These are phyloP conservation scores for Lupinus albus DNA, from an alignment of 306 rosid species.

Conservation along the genomic window DNA sequence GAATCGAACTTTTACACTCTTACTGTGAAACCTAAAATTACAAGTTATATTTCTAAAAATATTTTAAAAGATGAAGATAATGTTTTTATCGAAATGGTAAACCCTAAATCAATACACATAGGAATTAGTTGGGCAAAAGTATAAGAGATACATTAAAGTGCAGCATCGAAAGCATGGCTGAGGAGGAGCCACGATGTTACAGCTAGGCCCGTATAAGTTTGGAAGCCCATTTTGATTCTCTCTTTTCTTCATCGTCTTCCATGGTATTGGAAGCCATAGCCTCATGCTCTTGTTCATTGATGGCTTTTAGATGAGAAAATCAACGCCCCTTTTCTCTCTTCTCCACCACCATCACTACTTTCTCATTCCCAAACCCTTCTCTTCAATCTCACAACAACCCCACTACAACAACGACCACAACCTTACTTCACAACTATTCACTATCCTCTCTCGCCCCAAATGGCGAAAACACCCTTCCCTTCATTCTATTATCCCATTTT, in stretches of 20 bases:
- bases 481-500: conserved; percentile 48
- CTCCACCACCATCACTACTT: conserved; percentile 35
- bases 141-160: too few relatives aligned
- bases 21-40: too few relatives aligned
- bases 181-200: too few relatives aligned
- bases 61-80: too few relatives aligned
- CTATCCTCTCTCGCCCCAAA: conserved; percentile 60
- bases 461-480: conserved; percentile 68
- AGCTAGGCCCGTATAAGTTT: too few relatives aligned
- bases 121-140: too few relatives aligned
- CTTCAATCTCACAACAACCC: neutral
- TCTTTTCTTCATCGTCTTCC: neutral
- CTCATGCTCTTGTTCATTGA: conserved; percentile 24
- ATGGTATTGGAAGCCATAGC: neutral
- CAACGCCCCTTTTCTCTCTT: conserved; percentile 41
- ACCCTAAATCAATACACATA: too few relatives aligned
- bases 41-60: too few relatives aligned
- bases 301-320: conserved; percentile 53
- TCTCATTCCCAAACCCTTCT: conserved; percentile 39
- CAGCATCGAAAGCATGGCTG: too few relatives aligned
- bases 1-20: too few relatives aligned
- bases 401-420: conserved; percentile 24
- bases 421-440: conserved; percentile 55
- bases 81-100: too few relatives aligned
- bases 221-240: too few relatives aligned